A percentile compares a stretch with the other conserved stretches of the same genome.
Evolutionary conservation across 345 rosid genomes (phyloP).

Genomic region (Salix purpurea): DNA sequence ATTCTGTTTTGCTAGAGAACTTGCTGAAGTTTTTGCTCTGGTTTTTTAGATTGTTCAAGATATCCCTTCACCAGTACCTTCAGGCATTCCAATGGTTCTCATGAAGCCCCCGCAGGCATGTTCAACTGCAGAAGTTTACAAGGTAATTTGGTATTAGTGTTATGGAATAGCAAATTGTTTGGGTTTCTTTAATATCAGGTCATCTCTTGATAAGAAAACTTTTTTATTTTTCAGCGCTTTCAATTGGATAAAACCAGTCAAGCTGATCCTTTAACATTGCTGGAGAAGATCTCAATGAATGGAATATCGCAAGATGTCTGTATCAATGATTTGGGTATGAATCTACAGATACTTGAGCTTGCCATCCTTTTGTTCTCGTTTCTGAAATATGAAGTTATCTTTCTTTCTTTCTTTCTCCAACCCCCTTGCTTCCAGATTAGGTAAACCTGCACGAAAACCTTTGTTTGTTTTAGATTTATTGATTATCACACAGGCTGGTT

Average conservation of each 20-base stretch:
- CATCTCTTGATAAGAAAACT: conserved; percentile 3
- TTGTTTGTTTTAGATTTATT: not conserved
- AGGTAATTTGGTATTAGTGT: conserved; percentile 37
- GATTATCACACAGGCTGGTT: not conserved
- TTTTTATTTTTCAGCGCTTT: conserved; percentile 48
- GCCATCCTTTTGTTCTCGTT: not conserved
- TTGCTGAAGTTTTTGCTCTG: conserved; percentile 10
- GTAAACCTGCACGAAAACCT: not conserved
- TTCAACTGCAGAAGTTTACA: conserved; percentile 92
- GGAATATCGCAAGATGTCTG: conserved; percentile 87
- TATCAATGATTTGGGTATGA: conserved; percentile 84
- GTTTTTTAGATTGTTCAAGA: conserved; percentile 70
- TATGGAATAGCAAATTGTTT: not conserved
- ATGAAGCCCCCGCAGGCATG: conserved; percentile 88
- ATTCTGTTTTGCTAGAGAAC: not conserved
- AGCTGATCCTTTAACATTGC: conserved; percentile 63
- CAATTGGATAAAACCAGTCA: conserved; percentile 65
- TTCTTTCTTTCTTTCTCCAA: not conserved
- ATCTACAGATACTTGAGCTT: conserved; percentile 10
- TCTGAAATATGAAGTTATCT: not conserved
- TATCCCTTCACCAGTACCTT: conserved; percentile 66
- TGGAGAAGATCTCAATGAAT: conserved; percentile 59
- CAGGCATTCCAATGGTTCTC: conserved; percentile 75
- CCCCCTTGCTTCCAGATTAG: not conserved
- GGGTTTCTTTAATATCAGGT: conserved; percentile 4